These are phyloP conservation scores for Goffeauzyma gilvescens DNA, from an alignment of 768 basidiomycete species.

Conservation along the genomic window DNA sequence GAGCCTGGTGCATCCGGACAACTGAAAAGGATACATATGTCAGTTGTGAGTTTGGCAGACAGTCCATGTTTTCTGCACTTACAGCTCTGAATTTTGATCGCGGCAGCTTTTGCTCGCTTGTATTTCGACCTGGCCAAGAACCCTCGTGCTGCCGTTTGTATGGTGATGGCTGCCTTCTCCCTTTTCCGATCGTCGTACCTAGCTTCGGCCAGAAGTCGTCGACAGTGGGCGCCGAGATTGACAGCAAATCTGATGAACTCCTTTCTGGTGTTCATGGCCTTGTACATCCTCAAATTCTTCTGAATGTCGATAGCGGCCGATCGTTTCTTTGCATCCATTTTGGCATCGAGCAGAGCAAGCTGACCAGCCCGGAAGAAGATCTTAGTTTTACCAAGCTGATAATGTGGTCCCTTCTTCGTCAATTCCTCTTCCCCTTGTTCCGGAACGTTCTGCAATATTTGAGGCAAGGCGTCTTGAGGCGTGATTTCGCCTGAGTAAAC, in stretches of 20 bases:
- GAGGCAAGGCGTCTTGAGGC: too few relatives aligned
- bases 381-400: conserved; percentile 89
- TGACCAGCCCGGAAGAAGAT: conserved; percentile 99
- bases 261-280: conserved; percentile 47
- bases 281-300: conserved; percentile 79
- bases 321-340: conserved; percentile 57
- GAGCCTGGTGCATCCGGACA: conserved; percentile 27
- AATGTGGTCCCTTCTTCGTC: too few relatives aligned
- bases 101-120: conserved; percentile 42
- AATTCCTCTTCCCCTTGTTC: too few relatives aligned
- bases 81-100: conserved; percentile 71
- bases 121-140: conserved; percentile 58
- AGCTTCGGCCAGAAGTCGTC: conserved; percentile 48
- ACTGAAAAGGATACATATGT: conserved; percentile 12
- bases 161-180: conserved; percentile 51
- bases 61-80: conserved; percentile 33
- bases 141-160: conserved; percentile 55
- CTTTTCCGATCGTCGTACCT: too few relatives aligned
- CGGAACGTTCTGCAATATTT: too few relatives aligned
- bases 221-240: conserved; percentile 70
- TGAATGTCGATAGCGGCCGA: conserved; percentile 85
- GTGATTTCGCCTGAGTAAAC: too few relatives aligned
- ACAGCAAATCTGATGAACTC: conserved; percentile 87
- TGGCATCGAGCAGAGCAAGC: conserved; percentile 82
- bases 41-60: too few relatives aligned